Percentiles rank a stretch among this genome's conserved stretches.
Conservation (phyloP, 2,329 filamentous ascomycete genomes). For the Zymoseptoria tritici region DNA sequence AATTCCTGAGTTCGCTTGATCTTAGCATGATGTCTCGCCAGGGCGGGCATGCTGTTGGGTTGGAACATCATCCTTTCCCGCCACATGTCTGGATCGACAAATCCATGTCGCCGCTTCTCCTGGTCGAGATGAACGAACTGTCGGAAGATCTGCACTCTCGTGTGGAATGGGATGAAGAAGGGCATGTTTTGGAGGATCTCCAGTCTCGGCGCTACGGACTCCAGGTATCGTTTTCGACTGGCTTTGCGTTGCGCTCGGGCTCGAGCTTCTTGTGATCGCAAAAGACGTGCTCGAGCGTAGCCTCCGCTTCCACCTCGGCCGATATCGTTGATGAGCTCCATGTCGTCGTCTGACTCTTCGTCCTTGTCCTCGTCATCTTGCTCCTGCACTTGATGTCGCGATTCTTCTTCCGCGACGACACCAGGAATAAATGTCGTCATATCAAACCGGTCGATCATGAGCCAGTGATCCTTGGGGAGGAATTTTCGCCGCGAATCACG, state of each 20-base stretch:
- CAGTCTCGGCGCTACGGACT: conserved; percentile 73
- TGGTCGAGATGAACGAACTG: conserved; percentile 87
- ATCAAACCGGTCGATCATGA: conserved; percentile 83
- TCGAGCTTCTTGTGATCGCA: conserved; percentile 46
- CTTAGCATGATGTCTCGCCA: conserved; percentile 61
- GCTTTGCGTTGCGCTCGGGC: conserved; percentile 58
- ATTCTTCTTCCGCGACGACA: conserved; percentile 81
- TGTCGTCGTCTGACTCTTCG: conserved; percentile 38
- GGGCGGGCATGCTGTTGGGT: conserved; percentile 26
- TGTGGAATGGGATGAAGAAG: conserved; percentile 90
- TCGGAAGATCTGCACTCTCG: conserved; percentile 83
- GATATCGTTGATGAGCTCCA: conserved; percentile 16
- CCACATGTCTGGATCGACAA: conserved; percentile 68
- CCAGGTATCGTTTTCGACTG: conserved; percentile 63
- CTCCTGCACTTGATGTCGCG: conserved; percentile 59
- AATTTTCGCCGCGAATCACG: conserved; percentile 84
- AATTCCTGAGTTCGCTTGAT: conserved; percentile 76
- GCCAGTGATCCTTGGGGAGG: conserved; percentile 76
- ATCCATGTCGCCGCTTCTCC: conserved; percentile 57
- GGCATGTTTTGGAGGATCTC: conserved; percentile 94
- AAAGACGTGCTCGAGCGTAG: conserved; percentile 9
- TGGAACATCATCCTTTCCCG: conserved; percentile 42
- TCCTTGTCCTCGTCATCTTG: conserved; percentile 55
- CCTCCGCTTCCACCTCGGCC: conserved; percentile 23
- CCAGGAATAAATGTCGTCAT: conserved; percentile 78